A percentile compares a stretch with the other conserved stretches of the same genome.
These are phyloP conservation scores for Dissoconium aciculare DNA, from an alignment of 2,329 filamentous ascomycete genomes.

Conservation along the genomic window DNA sequence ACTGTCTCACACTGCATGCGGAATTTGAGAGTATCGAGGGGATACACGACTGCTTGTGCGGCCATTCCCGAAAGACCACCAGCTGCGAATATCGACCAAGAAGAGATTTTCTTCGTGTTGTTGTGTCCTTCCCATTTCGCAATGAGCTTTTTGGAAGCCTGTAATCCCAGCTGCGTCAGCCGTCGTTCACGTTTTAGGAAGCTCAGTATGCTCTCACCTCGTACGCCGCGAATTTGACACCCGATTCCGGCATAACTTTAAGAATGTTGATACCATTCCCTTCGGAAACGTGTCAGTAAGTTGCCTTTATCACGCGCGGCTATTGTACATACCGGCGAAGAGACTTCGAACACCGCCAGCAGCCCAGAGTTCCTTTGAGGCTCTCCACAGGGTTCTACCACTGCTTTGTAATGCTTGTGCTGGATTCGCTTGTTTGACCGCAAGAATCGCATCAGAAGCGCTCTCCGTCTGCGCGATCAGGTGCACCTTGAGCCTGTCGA, in stretches of 20 bases:
- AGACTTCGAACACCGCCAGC: slow-evolving; percentile 77
- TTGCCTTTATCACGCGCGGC: too few species aligned
- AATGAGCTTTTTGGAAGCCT: slow-evolving; percentile 75
- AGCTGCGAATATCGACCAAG: slow-evolving; percentile 76
- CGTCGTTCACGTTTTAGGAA: too few species aligned
- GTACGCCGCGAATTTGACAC: slow-evolving; percentile 95
- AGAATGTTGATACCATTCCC: slow-evolving; percentile 92
- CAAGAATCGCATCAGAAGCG: slow-evolving; percentile 44
- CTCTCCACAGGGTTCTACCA: slow-evolving; percentile 54
- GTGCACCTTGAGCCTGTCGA: slow-evolving; percentile 95
- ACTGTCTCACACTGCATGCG: slow-evolving; percentile 93
- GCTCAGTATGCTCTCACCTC: too few species aligned
- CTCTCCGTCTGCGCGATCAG: slow-evolving; percentile 76
- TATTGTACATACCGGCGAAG: slow-evolving; percentile 59
- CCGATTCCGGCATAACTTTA: slow-evolving; percentile 97
- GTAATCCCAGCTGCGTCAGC: too few species aligned
- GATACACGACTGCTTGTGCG: slow-evolving; percentile 91
- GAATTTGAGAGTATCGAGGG: slow-evolving; percentile 69
- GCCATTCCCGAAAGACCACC: slow-evolving; percentile 88
- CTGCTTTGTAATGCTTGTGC: slow-evolving; percentile 50
- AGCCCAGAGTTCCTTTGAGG: slow-evolving; percentile 64
- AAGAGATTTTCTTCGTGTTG: slow-evolving; percentile 63
- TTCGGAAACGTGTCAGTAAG: slow-evolving; percentile 24
- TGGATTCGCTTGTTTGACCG: slow-evolving; percentile 55
- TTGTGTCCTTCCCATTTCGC: slow-evolving; percentile 77